Evolutionary conservation across 1,284 basidiomycete genomes (phyloP).

Genomic region (Pseudozyma thailandica): DNA sequence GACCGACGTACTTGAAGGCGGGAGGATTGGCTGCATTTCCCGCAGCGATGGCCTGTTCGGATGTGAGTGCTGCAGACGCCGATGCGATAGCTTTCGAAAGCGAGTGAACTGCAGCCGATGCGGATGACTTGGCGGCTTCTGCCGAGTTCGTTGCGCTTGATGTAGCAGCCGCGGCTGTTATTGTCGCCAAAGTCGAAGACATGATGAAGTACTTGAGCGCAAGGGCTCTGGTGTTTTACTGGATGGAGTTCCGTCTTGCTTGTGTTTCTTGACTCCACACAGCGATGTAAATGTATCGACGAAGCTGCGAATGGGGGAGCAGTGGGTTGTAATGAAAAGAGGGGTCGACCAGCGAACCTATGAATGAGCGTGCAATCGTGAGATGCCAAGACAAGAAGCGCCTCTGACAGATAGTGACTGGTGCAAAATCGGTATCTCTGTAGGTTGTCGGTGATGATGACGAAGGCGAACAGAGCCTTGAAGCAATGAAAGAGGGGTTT

Average conservation of each 20-base stretch:
- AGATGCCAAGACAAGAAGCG: too few species aligned
- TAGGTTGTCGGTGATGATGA: not conserved
- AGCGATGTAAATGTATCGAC: too few species aligned
- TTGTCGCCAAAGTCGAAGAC: constrained; percentile 36
- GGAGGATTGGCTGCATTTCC: constrained; percentile 56
- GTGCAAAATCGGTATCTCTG: too few species aligned
- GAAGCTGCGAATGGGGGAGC: too few species aligned
- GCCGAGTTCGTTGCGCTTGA: constrained; percentile 20
- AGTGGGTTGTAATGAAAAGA: not conserved
- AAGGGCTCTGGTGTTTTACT: too few species aligned
- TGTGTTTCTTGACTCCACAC: too few species aligned
- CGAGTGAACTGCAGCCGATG: constrained; percentile 49
- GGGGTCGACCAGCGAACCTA: constrained; percentile 25
- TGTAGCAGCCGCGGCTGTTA: constrained; percentile 21
- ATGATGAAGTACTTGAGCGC: constrained; percentile 14
- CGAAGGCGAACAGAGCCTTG: not conserved
- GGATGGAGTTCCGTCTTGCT: too few species aligned
- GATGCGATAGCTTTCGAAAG: constrained; percentile 56
- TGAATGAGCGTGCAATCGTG: not conserved
- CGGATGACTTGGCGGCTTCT: constrained; percentile 45
- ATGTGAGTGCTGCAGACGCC: constrained; percentile 53
- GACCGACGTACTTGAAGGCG: constrained; percentile 72
- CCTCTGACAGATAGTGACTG: too few species aligned
- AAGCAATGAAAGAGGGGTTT: not conserved
- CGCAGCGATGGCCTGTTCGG: constrained; percentile 50